Evolutionary conservation across 768 basidiomycete species (phyloP).

Genomic region (Xerocomellus chrysenteron): DNA sequence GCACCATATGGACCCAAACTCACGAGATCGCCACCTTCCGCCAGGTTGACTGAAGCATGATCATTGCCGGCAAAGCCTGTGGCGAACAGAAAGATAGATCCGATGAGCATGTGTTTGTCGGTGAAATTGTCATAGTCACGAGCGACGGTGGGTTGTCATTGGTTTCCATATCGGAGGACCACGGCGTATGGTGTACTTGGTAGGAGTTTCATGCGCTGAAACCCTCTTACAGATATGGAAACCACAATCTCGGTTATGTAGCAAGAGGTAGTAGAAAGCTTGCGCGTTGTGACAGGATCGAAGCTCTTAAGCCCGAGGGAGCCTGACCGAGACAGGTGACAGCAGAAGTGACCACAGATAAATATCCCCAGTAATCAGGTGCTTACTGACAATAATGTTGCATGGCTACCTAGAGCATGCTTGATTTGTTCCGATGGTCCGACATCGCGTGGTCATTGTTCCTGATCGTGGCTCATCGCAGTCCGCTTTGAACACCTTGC

Average conservation of each 20-base stretch:
- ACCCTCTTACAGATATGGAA: background rate
- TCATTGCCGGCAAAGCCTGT: slow-evolving; percentile 1
- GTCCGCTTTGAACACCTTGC: background rate
- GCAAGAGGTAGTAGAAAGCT: background rate
- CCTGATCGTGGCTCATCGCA: no score
- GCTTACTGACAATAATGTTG: background rate
- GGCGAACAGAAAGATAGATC: background rate
- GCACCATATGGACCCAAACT: background rate
- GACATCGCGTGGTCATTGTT: no score
- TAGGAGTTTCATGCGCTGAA: background rate
- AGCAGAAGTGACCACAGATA: background rate
- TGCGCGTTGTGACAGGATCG: background rate
- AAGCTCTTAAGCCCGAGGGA: background rate
- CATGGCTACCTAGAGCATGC: background rate
- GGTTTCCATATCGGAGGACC: background rate
- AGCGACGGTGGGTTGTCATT: background rate
- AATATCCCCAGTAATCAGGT: background rate
- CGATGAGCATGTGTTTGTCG: background rate
- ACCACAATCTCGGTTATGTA: background rate
- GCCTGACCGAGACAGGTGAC: background rate
- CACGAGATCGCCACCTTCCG: background rate
- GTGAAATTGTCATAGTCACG: background rate
- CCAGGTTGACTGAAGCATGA: background rate
- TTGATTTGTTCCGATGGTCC: no score
- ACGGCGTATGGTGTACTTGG: background rate